These are phyloP conservation scores for Daedaleopsis sinensis DNA, from an alignment of 768 basidiomycete species.

Conservation along the genomic window DNA sequence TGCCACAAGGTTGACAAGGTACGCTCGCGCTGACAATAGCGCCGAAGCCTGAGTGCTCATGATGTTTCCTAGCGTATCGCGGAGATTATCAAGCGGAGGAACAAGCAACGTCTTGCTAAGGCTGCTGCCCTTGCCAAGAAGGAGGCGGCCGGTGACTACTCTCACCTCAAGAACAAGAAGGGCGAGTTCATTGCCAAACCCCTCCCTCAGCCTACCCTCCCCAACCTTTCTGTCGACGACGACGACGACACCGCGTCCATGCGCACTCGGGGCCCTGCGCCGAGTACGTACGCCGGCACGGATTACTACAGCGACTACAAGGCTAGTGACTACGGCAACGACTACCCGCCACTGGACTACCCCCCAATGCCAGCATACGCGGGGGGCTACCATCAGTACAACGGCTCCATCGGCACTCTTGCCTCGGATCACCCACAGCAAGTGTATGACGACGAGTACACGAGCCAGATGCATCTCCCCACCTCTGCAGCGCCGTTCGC, in stretches of 20 bases:
- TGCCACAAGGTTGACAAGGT: conserved; percentile 99
- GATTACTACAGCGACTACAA: conserved; percentile 54
- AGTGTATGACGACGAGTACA: conserved; percentile 69
- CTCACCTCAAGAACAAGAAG: conserved; percentile 92
- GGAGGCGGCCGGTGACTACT: conserved; percentile 89
- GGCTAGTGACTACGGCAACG: conserved; percentile 41
- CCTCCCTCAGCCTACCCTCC: conserved; percentile 92
- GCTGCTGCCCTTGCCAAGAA: conserved; percentile 85
- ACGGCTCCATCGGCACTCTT: conserved; percentile 59
- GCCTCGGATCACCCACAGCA: conserved; percentile 51
- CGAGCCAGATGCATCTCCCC: conserved; percentile 63
- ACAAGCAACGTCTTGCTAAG: conserved; percentile 81
- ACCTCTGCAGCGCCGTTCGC: conserved; percentile 61
- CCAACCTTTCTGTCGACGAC: conserved; percentile 87
- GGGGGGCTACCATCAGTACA: conserved; percentile 61
- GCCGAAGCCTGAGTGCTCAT: conserved; percentile 15
- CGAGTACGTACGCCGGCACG: conserved; percentile 52
- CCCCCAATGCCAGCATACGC: conserved; percentile 81
- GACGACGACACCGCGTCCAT: conserved; percentile 63
- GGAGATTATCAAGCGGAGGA: conserved; percentile 89
- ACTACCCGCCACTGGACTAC: conserved; percentile 45
- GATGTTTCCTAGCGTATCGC: conserved; percentile 72
- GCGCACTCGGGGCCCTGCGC: conserved; percentile 55
- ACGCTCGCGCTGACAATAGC: conserved; percentile 6
- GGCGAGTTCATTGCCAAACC: conserved; percentile 80